A percentile compares a stretch with the other conserved stretches of the same genome.
phyloP scores from a whole-genome alignment of 441 rosid species.

The Pelargonium hybrid region DNA sequence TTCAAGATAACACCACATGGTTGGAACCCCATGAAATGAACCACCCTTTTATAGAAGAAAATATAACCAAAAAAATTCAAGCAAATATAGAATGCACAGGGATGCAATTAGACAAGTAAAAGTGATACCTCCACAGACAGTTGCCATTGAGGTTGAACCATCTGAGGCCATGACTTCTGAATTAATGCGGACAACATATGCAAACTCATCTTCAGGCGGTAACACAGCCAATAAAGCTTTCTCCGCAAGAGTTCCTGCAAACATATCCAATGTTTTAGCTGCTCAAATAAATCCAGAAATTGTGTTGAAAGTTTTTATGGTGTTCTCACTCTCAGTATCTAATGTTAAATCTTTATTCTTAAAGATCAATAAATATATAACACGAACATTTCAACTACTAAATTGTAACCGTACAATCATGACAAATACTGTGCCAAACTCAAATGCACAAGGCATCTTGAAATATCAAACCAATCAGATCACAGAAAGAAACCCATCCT shows the following conservation, averaged over 20 bases:
- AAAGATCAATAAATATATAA: too few species aligned
- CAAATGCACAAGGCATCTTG: neutral
- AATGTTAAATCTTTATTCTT: neutral
- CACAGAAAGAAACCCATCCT: neutral
- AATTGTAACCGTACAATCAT: neutral
- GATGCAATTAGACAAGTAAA: constrained; percentile 4
- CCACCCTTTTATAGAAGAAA: neutral
- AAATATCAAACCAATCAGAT: neutral
- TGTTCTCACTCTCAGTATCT: too few species aligned
- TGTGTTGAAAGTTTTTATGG: neutral
- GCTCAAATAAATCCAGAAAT: neutral
- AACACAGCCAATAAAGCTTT: constrained; percentile 89
- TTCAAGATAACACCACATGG: neutral
- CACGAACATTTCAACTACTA: neutral
- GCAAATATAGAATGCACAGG: constrained; percentile 1
- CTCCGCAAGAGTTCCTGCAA: constrained; percentile 88
- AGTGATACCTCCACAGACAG: constrained; percentile 81
- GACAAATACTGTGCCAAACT: neutral
- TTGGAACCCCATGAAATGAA: neutral
- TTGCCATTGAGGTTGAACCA: constrained; percentile 99
- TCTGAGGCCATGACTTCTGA: constrained; percentile 99
- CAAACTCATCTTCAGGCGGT: constrained; percentile 74
- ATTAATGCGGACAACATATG: constrained; percentile 71
- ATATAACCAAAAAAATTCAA: constrained; percentile 1
- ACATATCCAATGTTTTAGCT: neutral